A percentile compares a stretch with the other conserved stretches of the same genome.
Evolutionary conservation across 2,329 filamentous ascomycete genomes (phyloP).

Genomic region (Fusarium napiforme): DNA sequence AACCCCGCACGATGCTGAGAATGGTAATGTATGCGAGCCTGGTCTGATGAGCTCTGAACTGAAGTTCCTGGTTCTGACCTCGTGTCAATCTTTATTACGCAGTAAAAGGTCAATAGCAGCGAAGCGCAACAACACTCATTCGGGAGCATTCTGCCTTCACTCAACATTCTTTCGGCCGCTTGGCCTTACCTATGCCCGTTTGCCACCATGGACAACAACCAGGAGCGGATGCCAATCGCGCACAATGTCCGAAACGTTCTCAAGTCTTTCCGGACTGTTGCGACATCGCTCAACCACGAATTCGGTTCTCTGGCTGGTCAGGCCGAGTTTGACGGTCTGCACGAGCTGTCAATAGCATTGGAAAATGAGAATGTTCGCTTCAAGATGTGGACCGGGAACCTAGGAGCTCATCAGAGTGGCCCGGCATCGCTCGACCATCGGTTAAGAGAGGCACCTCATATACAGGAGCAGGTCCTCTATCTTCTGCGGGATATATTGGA

Average conservation of each 20-base stretch:
- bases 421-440: slow-evolving; percentile 31
- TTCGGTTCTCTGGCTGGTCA: rapidly evolving
- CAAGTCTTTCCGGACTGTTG: too few species aligned
- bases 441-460: slow-evolving; percentile 31
- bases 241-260: too few species aligned
- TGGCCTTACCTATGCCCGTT: too few species aligned
- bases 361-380: slow-evolving; percentile 13
- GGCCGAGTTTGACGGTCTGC: rapidly evolving
- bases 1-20: neutral
- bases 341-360: too few species aligned
- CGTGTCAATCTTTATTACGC: too few species aligned
- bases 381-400: slow-evolving; percentile 38
- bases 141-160: too few species aligned
- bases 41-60: rapidly evolving
- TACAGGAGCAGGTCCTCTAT: slow-evolving; percentile 32
- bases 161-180: too few species aligned
- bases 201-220: too few species aligned
- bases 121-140: too few species aligned
- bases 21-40: neutral
- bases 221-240: too few species aligned
- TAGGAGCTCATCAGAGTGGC: slow-evolving; percentile 28
- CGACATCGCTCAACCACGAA: rapidly evolving
- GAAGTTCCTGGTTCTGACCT: too few species aligned
- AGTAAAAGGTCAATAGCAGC: too few species aligned
- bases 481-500: slow-evolving; percentile 37